These are phyloP conservation scores for Xerocomus potaroensis DNA, from an alignment of 768 basidiomycete species.

Conservation along the genomic window DNA sequence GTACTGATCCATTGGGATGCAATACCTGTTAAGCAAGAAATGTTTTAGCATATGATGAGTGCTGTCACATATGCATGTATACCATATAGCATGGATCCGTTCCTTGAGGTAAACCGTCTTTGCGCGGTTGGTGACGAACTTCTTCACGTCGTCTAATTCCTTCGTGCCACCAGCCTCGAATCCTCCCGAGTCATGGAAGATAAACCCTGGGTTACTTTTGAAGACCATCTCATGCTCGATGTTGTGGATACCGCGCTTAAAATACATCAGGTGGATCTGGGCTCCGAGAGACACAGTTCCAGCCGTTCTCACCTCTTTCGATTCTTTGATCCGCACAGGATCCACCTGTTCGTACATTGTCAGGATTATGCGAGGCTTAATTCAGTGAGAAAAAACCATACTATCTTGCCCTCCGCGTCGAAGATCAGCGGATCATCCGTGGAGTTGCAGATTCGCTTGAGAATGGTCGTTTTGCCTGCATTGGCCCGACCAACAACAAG, in stretches of 20 bases:
- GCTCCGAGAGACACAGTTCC: neutral
- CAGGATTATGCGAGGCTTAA: too few species aligned
- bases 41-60: neutral
- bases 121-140: neutral
- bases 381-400: neutral
- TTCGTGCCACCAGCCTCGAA: neutral
- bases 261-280: too few species aligned
- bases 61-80: neutral
- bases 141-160: neutral
- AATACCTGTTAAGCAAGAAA: neutral
- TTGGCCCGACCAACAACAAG: neutral
- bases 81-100: neutral
- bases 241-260: neutral
- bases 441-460: neutral
- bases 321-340: neutral
- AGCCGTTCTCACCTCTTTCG: neutral
- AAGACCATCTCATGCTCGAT: neutral
- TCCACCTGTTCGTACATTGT: neutral
- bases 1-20: neutral
- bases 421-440: neutral
- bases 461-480: neutral
- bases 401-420: neutral
- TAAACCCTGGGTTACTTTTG: neutral
- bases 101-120: neutral
- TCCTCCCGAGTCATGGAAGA: neutral